These are phyloP conservation scores for Penicillium sp. DNA, from an alignment of 2,329 filamentous ascomycete genomes.

Conservation along the genomic window DNA sequence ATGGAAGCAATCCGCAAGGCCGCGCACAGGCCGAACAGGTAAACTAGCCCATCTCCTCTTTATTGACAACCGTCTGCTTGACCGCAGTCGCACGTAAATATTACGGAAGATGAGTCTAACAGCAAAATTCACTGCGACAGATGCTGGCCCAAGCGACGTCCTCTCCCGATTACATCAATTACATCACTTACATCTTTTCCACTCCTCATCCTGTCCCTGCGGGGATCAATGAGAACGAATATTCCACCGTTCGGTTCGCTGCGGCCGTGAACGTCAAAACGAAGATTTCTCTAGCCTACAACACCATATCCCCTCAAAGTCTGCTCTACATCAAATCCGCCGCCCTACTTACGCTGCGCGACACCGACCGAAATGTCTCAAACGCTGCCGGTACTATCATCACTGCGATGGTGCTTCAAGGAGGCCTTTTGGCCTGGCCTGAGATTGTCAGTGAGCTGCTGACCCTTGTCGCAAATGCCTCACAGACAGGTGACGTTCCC, in stretches of 20 bases:
- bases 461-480: constrained; percentile 68
- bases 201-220: constrained; percentile 58
- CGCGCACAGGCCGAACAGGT: constrained; percentile 90
- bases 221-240: constrained; percentile 61
- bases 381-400: constrained; percentile 90
- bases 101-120: constrained; percentile 16
- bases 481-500: constrained; percentile 56
- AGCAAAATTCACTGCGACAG: constrained; percentile 46
- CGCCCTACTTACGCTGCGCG: constrained; percentile 74
- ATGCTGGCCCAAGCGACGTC: constrained; percentile 87
- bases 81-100: constrained; percentile 1
- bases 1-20: constrained; percentile 67
- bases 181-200: constrained; percentile 86
- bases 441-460: constrained; percentile 82
- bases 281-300: constrained; percentile 73
- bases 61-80: constrained; percentile 9
- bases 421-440: constrained; percentile 86
- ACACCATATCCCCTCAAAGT: constrained; percentile 68
- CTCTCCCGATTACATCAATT: constrained; percentile 94
- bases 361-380: constrained; percentile 76
- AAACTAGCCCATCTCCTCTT: constrained; percentile 17
- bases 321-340: constrained; percentile 74
- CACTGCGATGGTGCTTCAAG: constrained; percentile 80
- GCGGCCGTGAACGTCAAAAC: constrained; percentile 96
- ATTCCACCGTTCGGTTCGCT: constrained; percentile 72